Evolutionary conservation across 2,329 filamentous ascomycete genomes (phyloP).

Genomic region (Cercospora sp.): DNA sequence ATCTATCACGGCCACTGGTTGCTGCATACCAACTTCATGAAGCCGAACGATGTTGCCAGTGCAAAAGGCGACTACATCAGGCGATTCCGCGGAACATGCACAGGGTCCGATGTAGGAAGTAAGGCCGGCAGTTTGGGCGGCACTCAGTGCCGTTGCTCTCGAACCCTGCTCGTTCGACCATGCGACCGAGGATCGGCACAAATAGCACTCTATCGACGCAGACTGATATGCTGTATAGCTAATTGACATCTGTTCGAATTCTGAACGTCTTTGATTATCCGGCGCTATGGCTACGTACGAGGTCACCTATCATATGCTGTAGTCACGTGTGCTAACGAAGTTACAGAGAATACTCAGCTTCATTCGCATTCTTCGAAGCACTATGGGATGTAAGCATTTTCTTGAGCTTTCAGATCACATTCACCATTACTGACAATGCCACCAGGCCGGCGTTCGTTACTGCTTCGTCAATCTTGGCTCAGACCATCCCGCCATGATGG

Average conservation of each 20-base stretch:
- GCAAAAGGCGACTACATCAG: background rate
- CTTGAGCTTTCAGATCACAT: too few species aligned
- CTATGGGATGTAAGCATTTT: background rate
- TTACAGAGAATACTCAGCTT: background rate
- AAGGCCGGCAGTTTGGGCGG: background rate
- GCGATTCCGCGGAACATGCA: background rate
- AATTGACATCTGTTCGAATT: background rate
- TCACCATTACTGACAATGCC: background rate
- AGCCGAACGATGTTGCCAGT: background rate
- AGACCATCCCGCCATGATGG: background rate
- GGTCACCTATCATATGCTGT: too few species aligned
- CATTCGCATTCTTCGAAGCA: background rate
- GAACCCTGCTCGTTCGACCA: background rate
- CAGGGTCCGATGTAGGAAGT: background rate
- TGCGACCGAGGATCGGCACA: background rate
- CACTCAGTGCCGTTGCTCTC: background rate
- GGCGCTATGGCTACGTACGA: background rate
- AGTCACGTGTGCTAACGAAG: too few species aligned
- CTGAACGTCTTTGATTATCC: background rate
- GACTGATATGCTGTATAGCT: background rate
- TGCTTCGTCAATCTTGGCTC: background rate
- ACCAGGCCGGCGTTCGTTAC: background rate
- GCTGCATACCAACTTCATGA: background rate
- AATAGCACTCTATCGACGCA: background rate
- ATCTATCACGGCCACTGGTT: background rate